These are phyloP conservation scores for Sequoiadendron giganteum DNA, from an alignment of 75 land plant genomes.

Conservation along the genomic window DNA sequence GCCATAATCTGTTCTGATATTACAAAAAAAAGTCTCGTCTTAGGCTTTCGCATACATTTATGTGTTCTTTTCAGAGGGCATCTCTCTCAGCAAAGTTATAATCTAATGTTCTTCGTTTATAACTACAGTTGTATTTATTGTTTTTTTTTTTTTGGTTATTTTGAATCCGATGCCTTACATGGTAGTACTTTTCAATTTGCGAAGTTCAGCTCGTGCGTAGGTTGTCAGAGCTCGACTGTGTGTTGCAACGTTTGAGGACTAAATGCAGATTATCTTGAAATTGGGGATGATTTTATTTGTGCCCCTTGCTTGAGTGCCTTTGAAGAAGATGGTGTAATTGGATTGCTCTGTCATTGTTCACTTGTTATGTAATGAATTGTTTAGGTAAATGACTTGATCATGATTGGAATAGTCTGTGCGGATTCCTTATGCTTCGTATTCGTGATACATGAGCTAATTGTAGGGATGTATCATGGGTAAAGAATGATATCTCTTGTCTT, in stretches of 20 bases:
- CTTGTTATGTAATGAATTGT: conserved; percentile 35
- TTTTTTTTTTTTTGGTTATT: too few relatives aligned
- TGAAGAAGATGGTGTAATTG: conserved; percentile 13
- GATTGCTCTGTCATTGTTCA: conserved; percentile 22
- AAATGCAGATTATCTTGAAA: neutral
- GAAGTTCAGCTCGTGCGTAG: conserved; percentile 20
- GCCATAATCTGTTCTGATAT: too few relatives aligned
- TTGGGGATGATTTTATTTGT: conserved; percentile 12
- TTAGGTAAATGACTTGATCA: conserved; percentile 40
- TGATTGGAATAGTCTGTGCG: conserved; percentile 31
- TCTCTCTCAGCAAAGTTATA: too few relatives aligned
- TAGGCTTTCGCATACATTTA: too few relatives aligned
- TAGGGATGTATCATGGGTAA: neutral
- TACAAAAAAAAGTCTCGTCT: too few relatives aligned
- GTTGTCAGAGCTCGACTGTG: conserved; percentile 27
- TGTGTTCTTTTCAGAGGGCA: too few relatives aligned
- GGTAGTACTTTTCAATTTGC: too few relatives aligned
- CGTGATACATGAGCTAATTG: too few relatives aligned
- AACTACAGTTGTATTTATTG: too few relatives aligned
- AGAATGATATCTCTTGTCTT: neutral
- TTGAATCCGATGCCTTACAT: too few relatives aligned
- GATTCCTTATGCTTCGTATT: conserved; percentile 7
- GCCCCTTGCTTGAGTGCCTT: conserved; percentile 30
- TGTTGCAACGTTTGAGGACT: conserved; percentile 30
- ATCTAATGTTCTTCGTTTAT: too few relatives aligned